phyloP scores from a whole-genome alignment of 768 basidiomycete species.

The Dentipellis sp. region DNA sequence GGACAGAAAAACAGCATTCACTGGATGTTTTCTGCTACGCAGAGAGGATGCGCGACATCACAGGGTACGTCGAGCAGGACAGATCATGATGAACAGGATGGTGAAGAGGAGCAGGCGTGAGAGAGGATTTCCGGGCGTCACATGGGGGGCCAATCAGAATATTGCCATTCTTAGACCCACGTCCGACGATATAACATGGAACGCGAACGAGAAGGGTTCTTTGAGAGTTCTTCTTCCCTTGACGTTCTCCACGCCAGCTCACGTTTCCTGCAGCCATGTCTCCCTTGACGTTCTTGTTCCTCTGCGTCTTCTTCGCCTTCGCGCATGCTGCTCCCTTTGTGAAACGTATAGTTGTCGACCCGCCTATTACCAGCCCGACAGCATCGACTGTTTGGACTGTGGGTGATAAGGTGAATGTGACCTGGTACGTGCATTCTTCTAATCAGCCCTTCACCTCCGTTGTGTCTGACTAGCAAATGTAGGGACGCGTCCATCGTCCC shows the following conservation, averaged over 20 bases:
- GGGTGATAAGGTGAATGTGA: conserved; percentile 29
- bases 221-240: background rate
- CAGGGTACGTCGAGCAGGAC: too few species aligned
- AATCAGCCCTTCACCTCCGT: background rate
- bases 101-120: background rate
- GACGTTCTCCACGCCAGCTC: background rate
- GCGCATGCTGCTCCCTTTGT: conserved; percentile 5
- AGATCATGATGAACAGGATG: too few species aligned
- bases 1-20: too few species aligned
- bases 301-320: conserved; percentile 1
- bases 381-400: conserved; percentile 25
- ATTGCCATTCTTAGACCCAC: background rate
- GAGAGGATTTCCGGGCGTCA: background rate
- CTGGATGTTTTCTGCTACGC: too few species aligned
- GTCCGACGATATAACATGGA: background rate
- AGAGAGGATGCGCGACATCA: too few species aligned
- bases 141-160: background rate
- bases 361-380: conserved; percentile 32
- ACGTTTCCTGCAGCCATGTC: background rate
- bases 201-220: background rate
- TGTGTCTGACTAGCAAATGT: background rate
- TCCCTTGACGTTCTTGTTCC: background rate
- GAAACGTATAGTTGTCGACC: conserved; percentile 16
- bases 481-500: conserved; percentile 29
- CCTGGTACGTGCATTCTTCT: conserved; percentile 25